These are phyloP conservation scores for Talaromyces sp. DNA, from an alignment of 2,329 filamentous ascomycete genomes.

Conservation along the genomic window DNA sequence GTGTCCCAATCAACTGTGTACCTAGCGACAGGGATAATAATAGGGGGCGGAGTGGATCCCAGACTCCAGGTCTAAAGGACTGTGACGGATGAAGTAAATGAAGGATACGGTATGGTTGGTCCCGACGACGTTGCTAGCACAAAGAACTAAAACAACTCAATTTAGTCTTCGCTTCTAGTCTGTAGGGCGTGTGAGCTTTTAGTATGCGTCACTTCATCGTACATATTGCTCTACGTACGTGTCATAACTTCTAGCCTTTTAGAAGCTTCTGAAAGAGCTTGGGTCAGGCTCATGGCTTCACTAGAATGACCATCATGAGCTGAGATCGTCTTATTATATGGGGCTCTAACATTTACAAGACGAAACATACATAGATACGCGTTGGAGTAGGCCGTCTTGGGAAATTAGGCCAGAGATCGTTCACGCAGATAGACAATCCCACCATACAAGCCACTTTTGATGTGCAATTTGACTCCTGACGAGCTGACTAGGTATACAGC, in stretches of 20 bases:
- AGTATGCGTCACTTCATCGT: not conserved
- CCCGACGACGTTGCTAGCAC: not conserved
- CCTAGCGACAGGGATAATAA: not conserved
- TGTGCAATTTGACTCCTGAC: no score
- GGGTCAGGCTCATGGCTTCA: not conserved
- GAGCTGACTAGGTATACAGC: not conserved
- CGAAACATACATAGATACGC: not conserved
- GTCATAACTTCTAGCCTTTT: not conserved
- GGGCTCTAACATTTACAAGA: not conserved
- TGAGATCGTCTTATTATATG: not conserved
- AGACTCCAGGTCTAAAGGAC: not conserved
- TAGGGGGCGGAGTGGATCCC: not conserved
- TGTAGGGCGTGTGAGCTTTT: not conserved
- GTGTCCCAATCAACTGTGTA: not conserved
- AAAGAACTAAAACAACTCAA: not conserved
- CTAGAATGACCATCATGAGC: not conserved
- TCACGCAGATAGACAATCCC: not conserved
- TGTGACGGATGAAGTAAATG: not conserved
- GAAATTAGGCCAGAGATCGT: not conserved
- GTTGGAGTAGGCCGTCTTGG: not conserved
- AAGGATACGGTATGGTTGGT: not conserved
- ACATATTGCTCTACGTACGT: not conserved
- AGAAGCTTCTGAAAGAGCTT: not conserved
- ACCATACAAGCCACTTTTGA: not conserved
- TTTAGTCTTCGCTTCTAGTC: no score